Base-by-base conservation (phyloP, 2,329 filamentous ascomycete species). In the Pseudogymnoascus destructans region DNA sequence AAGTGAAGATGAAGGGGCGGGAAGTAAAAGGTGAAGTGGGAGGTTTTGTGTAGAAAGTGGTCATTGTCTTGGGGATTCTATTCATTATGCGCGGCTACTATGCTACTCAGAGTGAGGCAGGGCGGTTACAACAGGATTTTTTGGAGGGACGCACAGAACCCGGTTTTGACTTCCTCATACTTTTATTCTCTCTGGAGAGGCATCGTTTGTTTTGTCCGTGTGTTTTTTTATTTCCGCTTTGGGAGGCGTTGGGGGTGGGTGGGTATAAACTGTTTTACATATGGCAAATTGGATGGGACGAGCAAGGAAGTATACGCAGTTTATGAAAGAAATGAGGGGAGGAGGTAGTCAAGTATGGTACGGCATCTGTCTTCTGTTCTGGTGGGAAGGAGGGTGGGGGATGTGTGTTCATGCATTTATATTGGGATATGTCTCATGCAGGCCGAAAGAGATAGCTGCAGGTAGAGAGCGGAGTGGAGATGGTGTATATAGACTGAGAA, bases 1-100 rank as follows among this genome's bases (percentile, higher is more conserved):
- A 3, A 56, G 54, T 13, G 68, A 58, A 61, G 61, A 52, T 30
- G 46, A 52, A 3, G 46, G 46, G 4, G 25, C 25, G 25, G 46
- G 23, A 30, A 52, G 23, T 30, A 52, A 30, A n/a, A 19, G 46
- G 25, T 52, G 46, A 52, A 13, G 4, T 17, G 46, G n/a, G 4
- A 30, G 13, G 11, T 11, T 30, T 7, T 19, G 9, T 30, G 23
- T 19, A 17, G 46, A 19, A 52, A 7, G n/a, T 30, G 23, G 5
- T 4, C 9, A 17, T 13, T 10, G 7, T 49, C 21, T n/a, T 13
- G 19, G n/a, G 9, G 13, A 8, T 49, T 49, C 42, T 49, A 17
- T 49, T 49, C n/a, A n/a, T 17, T 27, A 49, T 49, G 9, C 25
- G 15, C 46, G 25, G 46, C 25, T 52, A 30, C 46, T 30, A 30